Evolutionary conservation across 306 rosid genomes (phyloP).

Genomic region (Lupinus albus): DNA sequence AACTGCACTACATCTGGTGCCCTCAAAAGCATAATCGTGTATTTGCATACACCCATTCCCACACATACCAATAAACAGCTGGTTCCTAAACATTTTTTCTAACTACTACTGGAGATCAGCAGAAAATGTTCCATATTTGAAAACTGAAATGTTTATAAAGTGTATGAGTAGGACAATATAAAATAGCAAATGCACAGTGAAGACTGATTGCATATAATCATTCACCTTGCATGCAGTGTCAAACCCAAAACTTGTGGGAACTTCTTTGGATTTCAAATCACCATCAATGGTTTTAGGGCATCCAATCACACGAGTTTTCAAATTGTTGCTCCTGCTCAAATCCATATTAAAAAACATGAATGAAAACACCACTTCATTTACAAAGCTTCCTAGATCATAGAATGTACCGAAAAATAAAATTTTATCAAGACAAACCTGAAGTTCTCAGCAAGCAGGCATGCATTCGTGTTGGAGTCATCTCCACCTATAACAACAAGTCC

Average conservation of each 20-base stretch:
- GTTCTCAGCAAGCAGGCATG: constrained; percentile 97
- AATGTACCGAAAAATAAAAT: constrained; percentile 1
- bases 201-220: constrained; percentile 28
- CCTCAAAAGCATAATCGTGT: constrained; percentile 15
- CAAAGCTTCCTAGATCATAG: constrained; percentile 29
- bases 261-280: constrained; percentile 95
- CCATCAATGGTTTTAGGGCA: constrained; percentile 99
- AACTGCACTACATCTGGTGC: constrained; percentile 21
- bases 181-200: constrained; percentile 8
- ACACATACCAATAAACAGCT: not conserved
- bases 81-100: constrained; percentile 27
- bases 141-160: constrained; percentile 11
- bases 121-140: not conserved
- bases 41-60: constrained; percentile 12
- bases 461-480: constrained; percentile 98
- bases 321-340: constrained; percentile 66
- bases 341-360: constrained; percentile 12
- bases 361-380: constrained; percentile 11
- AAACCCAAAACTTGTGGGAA: constrained; percentile 93
- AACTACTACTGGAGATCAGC: not conserved
- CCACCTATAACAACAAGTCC: constrained; percentile 99
- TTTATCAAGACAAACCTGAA: constrained; percentile 63
- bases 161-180: constrained; percentile 17
- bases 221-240: constrained; percentile 99
- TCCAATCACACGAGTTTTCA: constrained; percentile 84